These are phyloP conservation scores for Serendipita sp. DNA, from an alignment of 768 basidiomycete genomes.

Conservation along the genomic window DNA sequence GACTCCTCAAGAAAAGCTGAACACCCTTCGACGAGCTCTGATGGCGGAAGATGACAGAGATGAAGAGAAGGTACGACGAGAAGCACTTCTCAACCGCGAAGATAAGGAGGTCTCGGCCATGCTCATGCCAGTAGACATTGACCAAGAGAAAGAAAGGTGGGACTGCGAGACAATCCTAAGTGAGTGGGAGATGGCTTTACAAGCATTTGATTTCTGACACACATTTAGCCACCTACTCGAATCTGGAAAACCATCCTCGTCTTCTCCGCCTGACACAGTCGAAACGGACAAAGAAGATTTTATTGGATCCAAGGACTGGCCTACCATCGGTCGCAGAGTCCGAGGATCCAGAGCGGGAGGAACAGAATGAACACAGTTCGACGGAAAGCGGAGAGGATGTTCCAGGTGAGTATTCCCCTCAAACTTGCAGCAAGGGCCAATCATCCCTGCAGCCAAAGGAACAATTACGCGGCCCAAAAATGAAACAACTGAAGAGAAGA, in stretches of 20 bases:
- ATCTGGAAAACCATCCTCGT: slow-evolving; percentile 90
- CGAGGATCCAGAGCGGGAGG: background rate
- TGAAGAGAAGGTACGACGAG: slow-evolving; percentile 30
- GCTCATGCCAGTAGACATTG: slow-evolving; percentile 33
- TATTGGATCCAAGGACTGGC: slow-evolving; percentile 60
- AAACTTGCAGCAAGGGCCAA: background rate
- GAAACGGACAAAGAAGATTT: slow-evolving; percentile 43
- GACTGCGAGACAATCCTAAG: slow-evolving; percentile 93
- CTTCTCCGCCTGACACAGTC: slow-evolving; percentile 54
- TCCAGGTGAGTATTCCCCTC: background rate
- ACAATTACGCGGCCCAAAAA: slow-evolving; percentile 39
- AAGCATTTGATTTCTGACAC: background rate
- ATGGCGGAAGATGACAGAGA: slow-evolving; percentile 41
- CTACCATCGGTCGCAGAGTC: slow-evolving; percentile 38
- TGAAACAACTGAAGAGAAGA: slow-evolving; percentile 65
- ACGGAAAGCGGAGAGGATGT: background rate
- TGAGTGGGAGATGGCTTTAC: slow-evolving; percentile 26
- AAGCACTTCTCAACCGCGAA: slow-evolving; percentile 14
- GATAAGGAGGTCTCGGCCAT: slow-evolving; percentile 30
- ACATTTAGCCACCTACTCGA: slow-evolving; percentile 75
- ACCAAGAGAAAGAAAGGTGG: slow-evolving; percentile 54
- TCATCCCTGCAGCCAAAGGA: background rate
- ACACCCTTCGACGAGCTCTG: slow-evolving; percentile 60
- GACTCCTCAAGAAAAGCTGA: slow-evolving; percentile 61
- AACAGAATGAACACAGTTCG: background rate